Conservation (phyloP, 1,284 basidiomycete species). For the Tilletia horrida region DNA sequence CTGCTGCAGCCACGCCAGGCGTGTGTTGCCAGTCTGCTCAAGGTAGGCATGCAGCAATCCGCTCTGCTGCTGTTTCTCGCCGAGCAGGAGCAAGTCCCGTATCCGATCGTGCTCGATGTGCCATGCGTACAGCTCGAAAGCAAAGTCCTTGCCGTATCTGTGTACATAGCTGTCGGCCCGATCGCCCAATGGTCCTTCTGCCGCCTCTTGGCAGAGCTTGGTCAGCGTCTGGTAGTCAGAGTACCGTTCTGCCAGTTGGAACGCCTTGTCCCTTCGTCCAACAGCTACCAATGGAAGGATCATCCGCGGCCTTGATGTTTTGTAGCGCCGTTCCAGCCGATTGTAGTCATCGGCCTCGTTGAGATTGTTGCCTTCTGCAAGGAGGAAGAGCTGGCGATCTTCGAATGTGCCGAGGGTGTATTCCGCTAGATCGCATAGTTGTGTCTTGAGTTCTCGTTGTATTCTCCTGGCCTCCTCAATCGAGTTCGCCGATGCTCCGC, state of each 20-base stretch:
- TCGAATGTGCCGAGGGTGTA: constrained; percentile 53
- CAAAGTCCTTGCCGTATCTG: constrained; percentile 77
- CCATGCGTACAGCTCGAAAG: constrained; percentile 77
- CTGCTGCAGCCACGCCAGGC: constrained; percentile 82
- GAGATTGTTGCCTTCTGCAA: constrained; percentile 24
- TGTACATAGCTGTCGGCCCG: constrained; percentile 68
- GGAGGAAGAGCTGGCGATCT: constrained; percentile 54
- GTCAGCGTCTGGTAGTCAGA: constrained; percentile 77
- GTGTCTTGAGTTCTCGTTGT: constrained; percentile 59
- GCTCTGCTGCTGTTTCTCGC: constrained; percentile 61
- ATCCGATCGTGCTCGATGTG: constrained; percentile 64
- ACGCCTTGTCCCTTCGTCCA: constrained; percentile 69
- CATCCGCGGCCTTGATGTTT: constrained; percentile 67
- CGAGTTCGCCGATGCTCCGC: constrained; percentile 30
- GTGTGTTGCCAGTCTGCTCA: constrained; percentile 63
- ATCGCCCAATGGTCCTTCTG: constrained; percentile 41
- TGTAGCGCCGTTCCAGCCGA: constrained; percentile 60
- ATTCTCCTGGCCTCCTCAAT: constrained; percentile 44
- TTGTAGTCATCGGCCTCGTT: not conserved
- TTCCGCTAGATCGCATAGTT: constrained; percentile 67
- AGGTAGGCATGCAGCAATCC: constrained; percentile 74
- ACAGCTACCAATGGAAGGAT: constrained; percentile 72
- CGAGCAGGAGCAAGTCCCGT: constrained; percentile 64
- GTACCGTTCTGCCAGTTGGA: constrained; percentile 77
- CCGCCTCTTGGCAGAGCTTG: constrained; percentile 68